phyloP scores from a whole-genome alignment of 345 rosid genomes.

The Geranium rotundifolium region DNA sequence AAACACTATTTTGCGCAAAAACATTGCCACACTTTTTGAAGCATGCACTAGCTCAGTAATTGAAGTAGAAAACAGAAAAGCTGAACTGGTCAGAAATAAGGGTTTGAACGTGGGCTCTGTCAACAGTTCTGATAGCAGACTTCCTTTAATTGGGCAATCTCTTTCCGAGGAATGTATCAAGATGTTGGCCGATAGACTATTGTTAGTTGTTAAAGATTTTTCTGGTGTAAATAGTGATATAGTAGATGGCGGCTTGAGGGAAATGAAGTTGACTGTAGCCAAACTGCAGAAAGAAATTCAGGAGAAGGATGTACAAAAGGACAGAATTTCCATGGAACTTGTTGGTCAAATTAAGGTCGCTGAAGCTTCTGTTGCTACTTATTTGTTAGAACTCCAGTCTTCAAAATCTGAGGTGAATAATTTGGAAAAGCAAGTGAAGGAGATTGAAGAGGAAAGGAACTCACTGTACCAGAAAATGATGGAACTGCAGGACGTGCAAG shows the following conservation, averaged over 20 bases:
- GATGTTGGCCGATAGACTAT: slow-evolving; percentile 42
- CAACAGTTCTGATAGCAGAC: slow-evolving; percentile 12
- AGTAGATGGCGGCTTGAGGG: slow-evolving; percentile 42
- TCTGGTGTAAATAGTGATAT: slow-evolving; percentile 32
- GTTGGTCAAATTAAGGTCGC: slow-evolving; percentile 86
- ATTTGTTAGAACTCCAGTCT: slow-evolving; percentile 57
- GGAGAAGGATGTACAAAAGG: slow-evolving; percentile 79
- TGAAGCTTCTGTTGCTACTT: slow-evolving; percentile 53
- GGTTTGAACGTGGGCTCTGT: slow-evolving; percentile 23
- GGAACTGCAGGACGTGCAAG: slow-evolving; percentile 54
- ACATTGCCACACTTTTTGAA: slow-evolving; percentile 49
- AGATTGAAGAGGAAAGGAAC: slow-evolving; percentile 34
- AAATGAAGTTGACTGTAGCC: slow-evolving; percentile 51
- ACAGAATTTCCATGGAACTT: slow-evolving; percentile 71
- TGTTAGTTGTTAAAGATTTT: slow-evolving; percentile 38
- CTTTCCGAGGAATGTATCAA: slow-evolving; percentile 42
- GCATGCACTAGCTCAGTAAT: slow-evolving; percentile 43
- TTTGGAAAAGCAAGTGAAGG: slow-evolving; percentile 46
- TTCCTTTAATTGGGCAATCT: slow-evolving; percentile 15
- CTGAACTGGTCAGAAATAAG: slow-evolving; percentile 28
- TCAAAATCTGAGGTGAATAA: slow-evolving; percentile 34
- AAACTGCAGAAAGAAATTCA: slow-evolving; percentile 82
- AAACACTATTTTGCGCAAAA: slow-evolving; percentile 34
- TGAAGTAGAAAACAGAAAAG: slow-evolving; percentile 58
- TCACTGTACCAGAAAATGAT: slow-evolving; percentile 40